phyloP scores from a whole-genome alignment of 257 asterid genomes.

The Salvia hispanica region DNA sequence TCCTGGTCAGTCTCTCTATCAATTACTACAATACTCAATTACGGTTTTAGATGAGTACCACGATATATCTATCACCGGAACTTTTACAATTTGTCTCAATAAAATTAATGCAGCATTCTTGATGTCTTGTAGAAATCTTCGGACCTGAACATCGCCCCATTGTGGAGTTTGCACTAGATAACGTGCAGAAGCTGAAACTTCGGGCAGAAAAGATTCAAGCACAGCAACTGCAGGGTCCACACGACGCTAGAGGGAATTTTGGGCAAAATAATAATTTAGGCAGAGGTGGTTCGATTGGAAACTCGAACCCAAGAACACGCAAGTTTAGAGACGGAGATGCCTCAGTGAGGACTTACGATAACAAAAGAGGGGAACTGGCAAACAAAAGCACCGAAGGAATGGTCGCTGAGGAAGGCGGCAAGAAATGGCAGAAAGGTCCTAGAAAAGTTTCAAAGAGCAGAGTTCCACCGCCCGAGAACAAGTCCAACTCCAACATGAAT shows the following conservation, averaged over 20 bases:
- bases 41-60: background rate
- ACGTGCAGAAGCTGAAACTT: constrained; percentile 74
- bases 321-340: constrained; percentile 43
- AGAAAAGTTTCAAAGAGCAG: constrained; percentile 24
- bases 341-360: constrained; percentile 32
- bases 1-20: constrained; percentile 58
- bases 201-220: constrained; percentile 65
- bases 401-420: constrained; percentile 34
- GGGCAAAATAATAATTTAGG: constrained; percentile 34
- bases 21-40: background rate
- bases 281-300: constrained; percentile 31
- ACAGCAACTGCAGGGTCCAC: constrained; percentile 48
- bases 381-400: constrained; percentile 35
- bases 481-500: constrained; percentile 33
- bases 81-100: background rate
- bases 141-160: constrained; percentile 90
- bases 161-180: constrained; percentile 96
- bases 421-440: constrained; percentile 40
- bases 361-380: constrained; percentile 36
- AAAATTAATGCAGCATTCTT: constrained; percentile 5
- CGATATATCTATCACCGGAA: background rate
- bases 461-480: constrained; percentile 26
- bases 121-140: constrained; percentile 62
- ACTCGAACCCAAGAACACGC: constrained; percentile 53
- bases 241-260: constrained; percentile 29